phyloP scores from a whole-genome alignment of 352 stramenopile genomes.

The Phytopythium montanum region DNA sequence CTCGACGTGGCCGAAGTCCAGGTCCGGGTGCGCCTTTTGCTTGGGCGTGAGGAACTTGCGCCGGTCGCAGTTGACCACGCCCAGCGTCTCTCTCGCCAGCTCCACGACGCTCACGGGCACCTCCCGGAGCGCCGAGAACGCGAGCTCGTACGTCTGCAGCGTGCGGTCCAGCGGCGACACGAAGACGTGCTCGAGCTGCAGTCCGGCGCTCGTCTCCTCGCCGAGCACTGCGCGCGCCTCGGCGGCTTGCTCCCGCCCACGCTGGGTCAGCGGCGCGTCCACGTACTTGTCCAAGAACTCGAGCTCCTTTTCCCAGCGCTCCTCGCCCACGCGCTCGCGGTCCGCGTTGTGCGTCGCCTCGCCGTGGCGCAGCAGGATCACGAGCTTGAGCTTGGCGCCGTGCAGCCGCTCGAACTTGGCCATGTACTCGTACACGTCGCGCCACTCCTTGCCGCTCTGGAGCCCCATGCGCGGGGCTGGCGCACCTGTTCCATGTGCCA shows the following conservation, averaged over 20 bases:
- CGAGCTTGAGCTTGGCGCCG: slow-evolving; percentile 31
- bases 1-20: slow-evolving; percentile 43
- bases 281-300: slow-evolving; percentile 50
- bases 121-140: slow-evolving; percentile 22
- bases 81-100: slow-evolving; percentile 57
- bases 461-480: slow-evolving; percentile 29
- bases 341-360: slow-evolving; percentile 69
- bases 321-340: slow-evolving; percentile 45
- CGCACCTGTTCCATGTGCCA: slow-evolving; percentile 6
- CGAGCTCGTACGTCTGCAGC: slow-evolving; percentile 50
- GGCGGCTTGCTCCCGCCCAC: slow-evolving; percentile 35
- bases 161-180: slow-evolving; percentile 70
- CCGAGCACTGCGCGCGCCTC: slow-evolving; percentile 32
- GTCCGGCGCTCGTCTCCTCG: slow-evolving; percentile 34
- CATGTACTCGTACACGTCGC: slow-evolving; percentile 34
- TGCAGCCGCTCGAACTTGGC: slow-evolving; percentile 18
- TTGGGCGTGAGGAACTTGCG: slow-evolving; percentile 41
- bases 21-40: slow-evolving; percentile 29
- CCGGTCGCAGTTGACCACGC: slow-evolving; percentile 60
- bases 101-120: slow-evolving; percentile 52
- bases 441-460: slow-evolving; percentile 36
- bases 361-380: slow-evolving; percentile 64
- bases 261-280: slow-evolving; percentile 48
- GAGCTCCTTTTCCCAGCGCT: slow-evolving; percentile 46
- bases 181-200: slow-evolving; percentile 53